A percentile compares a stretch with the other conserved stretches of the same genome.
phyloP scores from a whole-genome alignment of 768 basidiomycete genomes.

The Kwoniella bestiolae region DNA sequence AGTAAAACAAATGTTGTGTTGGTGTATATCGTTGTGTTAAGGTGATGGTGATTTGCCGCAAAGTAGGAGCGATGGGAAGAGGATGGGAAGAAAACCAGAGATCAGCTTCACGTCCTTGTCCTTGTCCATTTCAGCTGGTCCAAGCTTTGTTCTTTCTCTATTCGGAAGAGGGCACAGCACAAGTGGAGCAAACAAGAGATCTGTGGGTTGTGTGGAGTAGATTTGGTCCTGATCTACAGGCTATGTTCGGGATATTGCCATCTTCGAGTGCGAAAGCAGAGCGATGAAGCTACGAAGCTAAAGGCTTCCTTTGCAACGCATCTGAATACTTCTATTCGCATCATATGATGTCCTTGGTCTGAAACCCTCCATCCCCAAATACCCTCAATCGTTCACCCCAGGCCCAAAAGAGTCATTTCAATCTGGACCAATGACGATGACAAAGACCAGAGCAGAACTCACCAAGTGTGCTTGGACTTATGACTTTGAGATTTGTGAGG shows the following conservation, averaged over 20 bases:
- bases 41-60: neutral
- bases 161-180: too few relatives aligned
- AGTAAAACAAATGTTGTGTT: neutral
- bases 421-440: constrained; percentile 4
- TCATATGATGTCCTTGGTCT: neutral
- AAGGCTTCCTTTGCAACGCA: neutral
- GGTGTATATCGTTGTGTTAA: neutral
- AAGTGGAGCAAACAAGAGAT: neutral
- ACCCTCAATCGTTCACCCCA: neutral
- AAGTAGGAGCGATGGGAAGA: neutral
- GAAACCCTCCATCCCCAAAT: neutral
- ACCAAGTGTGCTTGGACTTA: constrained; percentile 6
- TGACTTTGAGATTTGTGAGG: constrained; percentile 6
- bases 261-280: neutral
- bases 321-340: neutral
- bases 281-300: neutral
- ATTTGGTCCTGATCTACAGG: neutral
- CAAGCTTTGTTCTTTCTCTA: neutral
- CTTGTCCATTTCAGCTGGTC: neutral
- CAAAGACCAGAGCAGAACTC: neutral
- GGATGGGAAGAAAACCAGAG: neutral
- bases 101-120: neutral
- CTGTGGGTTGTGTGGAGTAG: neutral
- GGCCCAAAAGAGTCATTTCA: neutral
- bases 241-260: neutral